Evolutionary conservation across 164 flowering plant genomes (phyloP).

Genomic region (Tetracentron sinense): DNA sequence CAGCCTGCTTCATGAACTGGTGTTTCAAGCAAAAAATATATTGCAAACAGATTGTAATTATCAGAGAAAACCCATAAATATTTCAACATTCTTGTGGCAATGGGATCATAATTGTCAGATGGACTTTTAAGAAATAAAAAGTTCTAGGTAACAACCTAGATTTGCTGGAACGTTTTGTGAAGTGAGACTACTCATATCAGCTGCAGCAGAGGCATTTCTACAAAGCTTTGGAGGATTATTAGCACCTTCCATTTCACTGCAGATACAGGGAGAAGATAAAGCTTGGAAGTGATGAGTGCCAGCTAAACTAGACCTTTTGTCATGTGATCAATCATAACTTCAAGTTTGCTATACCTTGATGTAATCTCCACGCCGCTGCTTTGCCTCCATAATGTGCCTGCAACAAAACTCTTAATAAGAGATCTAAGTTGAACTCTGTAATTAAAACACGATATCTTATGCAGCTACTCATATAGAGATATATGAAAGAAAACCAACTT

Average conservation of each 20-base stretch:
- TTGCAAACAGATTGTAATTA: no score
- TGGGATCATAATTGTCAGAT: background rate
- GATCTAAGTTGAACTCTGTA: no score
- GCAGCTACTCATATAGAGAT: no score
- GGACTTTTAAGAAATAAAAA: background rate
- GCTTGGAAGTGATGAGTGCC: no score
- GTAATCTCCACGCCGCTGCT: slow-evolving; percentile 64
- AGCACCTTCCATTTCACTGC: slow-evolving; percentile 48
- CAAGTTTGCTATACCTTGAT: slow-evolving; percentile 43
- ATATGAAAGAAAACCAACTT: no score
- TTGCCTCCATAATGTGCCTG: slow-evolving; percentile 76
- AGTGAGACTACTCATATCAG: slow-evolving; percentile 47
- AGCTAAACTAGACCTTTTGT: background rate
- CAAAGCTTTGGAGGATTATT: slow-evolving; percentile 53
- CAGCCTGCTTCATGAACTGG: no score
- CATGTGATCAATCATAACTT: slow-evolving; percentile 4
- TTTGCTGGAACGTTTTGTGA: slow-evolving; percentile 37
- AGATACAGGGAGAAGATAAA: background rate
- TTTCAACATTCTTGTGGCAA: background rate
- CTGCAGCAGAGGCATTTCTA: slow-evolving; percentile 75
- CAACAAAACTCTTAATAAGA: slow-evolving; percentile 15
- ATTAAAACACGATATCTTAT: no score
- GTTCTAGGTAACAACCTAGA: slow-evolving; percentile 45
- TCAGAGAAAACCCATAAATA: background rate
- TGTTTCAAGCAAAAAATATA: no score